Evolutionary conservation across 1,284 basidiomycete species (phyloP), one percentile per base, ranked within the genome.

Genomic region (Melampsora abietis-canadensis): DNA sequence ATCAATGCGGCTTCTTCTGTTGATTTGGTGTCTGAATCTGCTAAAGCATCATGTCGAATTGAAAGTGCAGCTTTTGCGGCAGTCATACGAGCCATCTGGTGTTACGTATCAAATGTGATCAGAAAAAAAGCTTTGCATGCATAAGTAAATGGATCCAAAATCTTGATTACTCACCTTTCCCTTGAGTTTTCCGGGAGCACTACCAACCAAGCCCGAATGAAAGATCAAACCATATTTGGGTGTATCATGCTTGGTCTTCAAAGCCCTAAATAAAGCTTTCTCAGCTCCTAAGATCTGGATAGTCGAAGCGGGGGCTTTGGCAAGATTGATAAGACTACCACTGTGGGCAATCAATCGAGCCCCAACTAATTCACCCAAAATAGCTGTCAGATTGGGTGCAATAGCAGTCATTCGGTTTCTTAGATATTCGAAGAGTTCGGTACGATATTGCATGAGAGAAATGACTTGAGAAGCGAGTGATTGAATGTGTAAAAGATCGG

Each of bases 191-290:
- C 94, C 92, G 66, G 95, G 92, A 70, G 96, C 95, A 85, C 96
- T 94, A 48, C 95, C 96, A 78, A 98, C 92, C 75, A 98, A 86
- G 3, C 92, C 57, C 82, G 91, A 90, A 85, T 97, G 94, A 84
- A 95, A 98, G 80, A 98, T 96, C 66, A 97, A 85, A 79, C 94
- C 94, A 81, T 98, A 97, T 84, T 98, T 98, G 65, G 94, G 95
- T 76, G 95, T 98, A 84, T 98, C 94, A 81, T 97, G 94, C 84
- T 98, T 98, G 76, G 96, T 98, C 85, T 98, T 98, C 78, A 98
- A 85, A 4, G 95, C 96, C 77, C 96, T 87, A 88, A 98, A 98
- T 65, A 98, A 87, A 7, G 95, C 95, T 85, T 98, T 98, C 84
- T 98, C 95, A 17, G 96, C 96, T 80, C 95, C 95, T 44, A 98